Evolutionary conservation across 139 green algal species (phyloP), one percentile per base, ranked within the genome.

Genomic region (Spirogloea muscicola): DNA sequence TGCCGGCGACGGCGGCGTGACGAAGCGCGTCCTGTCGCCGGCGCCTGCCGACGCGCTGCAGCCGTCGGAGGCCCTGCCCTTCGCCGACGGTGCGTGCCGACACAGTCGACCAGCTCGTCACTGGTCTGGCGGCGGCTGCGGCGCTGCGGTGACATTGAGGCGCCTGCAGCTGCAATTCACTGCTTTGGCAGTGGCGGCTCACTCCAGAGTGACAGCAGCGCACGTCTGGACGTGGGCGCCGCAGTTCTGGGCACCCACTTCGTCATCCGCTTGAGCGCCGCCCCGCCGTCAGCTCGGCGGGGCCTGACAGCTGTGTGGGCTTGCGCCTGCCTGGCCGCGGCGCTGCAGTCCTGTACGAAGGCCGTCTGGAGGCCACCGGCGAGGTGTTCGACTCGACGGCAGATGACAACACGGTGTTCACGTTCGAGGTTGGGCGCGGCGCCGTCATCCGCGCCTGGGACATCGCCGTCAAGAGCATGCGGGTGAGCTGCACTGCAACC

Each of bases 401-500:
- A 41, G 72, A 81, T 27, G 72, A 81, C 16, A 81, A 81, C 41
- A 25, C 72, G 3, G 65, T 74, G 0, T 81, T 81, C 16, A 55
- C 55, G 16, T 81, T 81, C 55, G 64, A 81, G 48, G 65, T 81
- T 29, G 65, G 65, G 4, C 44, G 36, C 42, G 65, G 65, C 16
- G 79, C 37, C 38, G 72, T 81, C 0, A 81, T 81, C 29, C 33
- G 72, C 27, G 72, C 41, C 33, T 81, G 72, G 72, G 72, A 81
- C 16, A 66, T 81, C 41, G 72, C 13, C 16, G 27, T 81, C 31
- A 79, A 73, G 40, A 77, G 31, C 10, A 79, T 79, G 70, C 75
- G 70, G 67, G 46, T 55, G 21, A 55, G 46, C 46, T 55, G 46
- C 21, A 21, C 21, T 55, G 46, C 46, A 55, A 55, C 46, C 46